phyloP scores from a whole-genome alignment of 345 rosid genomes.

The Ricinus communis region DNA sequence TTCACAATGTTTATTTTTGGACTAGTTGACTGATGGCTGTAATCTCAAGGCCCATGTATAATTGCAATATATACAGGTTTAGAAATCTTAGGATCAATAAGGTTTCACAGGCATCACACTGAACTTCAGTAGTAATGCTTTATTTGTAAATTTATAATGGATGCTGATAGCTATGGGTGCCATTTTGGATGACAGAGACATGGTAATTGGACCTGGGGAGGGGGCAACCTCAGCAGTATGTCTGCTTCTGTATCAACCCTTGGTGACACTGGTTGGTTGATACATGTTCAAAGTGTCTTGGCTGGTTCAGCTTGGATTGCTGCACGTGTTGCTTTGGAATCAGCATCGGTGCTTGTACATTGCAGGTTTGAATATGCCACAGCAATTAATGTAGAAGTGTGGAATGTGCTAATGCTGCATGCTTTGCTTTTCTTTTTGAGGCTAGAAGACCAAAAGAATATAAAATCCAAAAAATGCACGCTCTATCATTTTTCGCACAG shows the following conservation, averaged over 20 bases:
- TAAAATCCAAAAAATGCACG: not conserved
- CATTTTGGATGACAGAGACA: slow-evolving; percentile 63
- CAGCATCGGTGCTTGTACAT: slow-evolving; percentile 96
- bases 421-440: no score
- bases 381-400: not conserved
- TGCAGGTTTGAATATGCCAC: slow-evolving; percentile 82
- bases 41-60: not conserved
- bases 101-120: no score
- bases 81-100: no score
- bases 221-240: slow-evolving; percentile 99
- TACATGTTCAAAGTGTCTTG: slow-evolving; percentile 89
- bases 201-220: slow-evolving; percentile 99
- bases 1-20: not conserved
- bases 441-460: not conserved
- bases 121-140: no score
- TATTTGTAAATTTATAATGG: not conserved
- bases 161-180: not conserved
- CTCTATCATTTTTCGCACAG: no score
- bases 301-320: slow-evolving; percentile 99
- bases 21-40: not conserved
- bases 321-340: slow-evolving; percentile 85
- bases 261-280: slow-evolving; percentile 98
- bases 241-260: slow-evolving; percentile 98
- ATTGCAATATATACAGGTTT: not conserved
- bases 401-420: not conserved